Conservation (phyloP, 2,329 filamentous ascomycete species). For the Calonectria honghensis region DNA sequence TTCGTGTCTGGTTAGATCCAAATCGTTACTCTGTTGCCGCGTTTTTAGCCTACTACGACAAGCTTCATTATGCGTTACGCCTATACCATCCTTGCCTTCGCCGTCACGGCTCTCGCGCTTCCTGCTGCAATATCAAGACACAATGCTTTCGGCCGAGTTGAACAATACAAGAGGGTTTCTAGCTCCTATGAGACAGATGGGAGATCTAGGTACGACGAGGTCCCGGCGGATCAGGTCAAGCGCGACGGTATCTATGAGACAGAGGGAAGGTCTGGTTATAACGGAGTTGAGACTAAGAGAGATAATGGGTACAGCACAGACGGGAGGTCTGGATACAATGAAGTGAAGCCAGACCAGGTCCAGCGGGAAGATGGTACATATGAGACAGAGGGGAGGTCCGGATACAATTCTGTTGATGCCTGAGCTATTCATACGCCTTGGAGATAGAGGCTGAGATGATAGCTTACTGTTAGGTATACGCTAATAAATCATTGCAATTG, state of each 20-base stretch:
- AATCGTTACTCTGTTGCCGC: neutral
- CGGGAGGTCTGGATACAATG: neutral
- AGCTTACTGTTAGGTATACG: neutral
- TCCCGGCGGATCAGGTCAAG: neutral
- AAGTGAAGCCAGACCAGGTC: neutral
- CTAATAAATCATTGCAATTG: neutral
- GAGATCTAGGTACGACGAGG: neutral
- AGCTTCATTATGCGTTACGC: neutral
- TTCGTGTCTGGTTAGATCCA: neutral
- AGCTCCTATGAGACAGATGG: neutral
- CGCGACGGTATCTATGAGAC: neutral
- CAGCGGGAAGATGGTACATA: neutral
- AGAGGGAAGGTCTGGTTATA: conserved; percentile 10
- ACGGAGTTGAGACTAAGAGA: neutral
- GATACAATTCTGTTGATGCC: neutral
- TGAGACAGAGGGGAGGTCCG: neutral
- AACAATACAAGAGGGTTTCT: too few relatives aligned
- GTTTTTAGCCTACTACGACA: neutral
- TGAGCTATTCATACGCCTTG: neutral
- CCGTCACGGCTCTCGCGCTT: neutral
- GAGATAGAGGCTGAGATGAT: neutral
- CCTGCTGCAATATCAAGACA: neutral
- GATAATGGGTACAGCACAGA: neutral
- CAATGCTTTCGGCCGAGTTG: neutral
- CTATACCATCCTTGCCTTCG: neutral